Evolutionary conservation across 441 rosid species (phyloP).

Genomic region (Gossypium davidsonii): DNA sequence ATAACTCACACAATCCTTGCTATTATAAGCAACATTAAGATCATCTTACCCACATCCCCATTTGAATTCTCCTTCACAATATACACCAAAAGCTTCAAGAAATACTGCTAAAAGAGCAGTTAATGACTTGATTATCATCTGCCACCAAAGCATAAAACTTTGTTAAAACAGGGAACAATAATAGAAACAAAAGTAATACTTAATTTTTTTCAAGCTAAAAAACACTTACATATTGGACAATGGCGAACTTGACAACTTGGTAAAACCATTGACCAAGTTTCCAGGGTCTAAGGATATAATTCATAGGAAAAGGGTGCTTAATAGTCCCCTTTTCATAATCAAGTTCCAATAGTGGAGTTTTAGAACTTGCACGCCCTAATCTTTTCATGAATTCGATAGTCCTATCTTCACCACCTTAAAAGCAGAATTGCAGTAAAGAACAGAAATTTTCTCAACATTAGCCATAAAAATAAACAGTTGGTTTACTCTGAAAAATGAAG

Average conservation of each 20-base stretch:
- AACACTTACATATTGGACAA: constrained; percentile 93
- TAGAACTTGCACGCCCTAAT: constrained; percentile 59
- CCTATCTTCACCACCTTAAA: constrained; percentile 89
- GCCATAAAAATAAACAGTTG: neutral
- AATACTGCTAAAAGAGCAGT: constrained; percentile 77
- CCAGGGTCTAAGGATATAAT: constrained; percentile 79
- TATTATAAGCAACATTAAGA: neutral
- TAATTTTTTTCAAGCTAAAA: constrained; percentile 13
- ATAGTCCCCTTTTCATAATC: constrained; percentile 54
- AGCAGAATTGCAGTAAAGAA: neutral
- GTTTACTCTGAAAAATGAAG: constrained; percentile 6
- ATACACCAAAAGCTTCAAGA: constrained; percentile 85
- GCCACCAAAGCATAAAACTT: constrained; percentile 27
- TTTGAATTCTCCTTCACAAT: constrained; percentile 96
- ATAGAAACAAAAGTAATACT: constrained; percentile 11
- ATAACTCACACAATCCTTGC: neutral
- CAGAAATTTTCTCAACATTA: constrained; percentile 8
- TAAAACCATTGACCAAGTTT: constrained; percentile 92
- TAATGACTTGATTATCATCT: constrained; percentile 91
- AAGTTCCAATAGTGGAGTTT: constrained; percentile 64
- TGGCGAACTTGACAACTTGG: constrained; percentile 92
- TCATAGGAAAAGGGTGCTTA: constrained; percentile 93
- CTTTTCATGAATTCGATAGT: constrained; percentile 89
- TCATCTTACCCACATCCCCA: constrained; percentile 82
- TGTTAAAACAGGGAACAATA: constrained; percentile 11